These are phyloP conservation scores for Exophiala viscosa DNA, from an alignment of 2,329 filamentous ascomycete genomes.

Conservation along the genomic window DNA sequence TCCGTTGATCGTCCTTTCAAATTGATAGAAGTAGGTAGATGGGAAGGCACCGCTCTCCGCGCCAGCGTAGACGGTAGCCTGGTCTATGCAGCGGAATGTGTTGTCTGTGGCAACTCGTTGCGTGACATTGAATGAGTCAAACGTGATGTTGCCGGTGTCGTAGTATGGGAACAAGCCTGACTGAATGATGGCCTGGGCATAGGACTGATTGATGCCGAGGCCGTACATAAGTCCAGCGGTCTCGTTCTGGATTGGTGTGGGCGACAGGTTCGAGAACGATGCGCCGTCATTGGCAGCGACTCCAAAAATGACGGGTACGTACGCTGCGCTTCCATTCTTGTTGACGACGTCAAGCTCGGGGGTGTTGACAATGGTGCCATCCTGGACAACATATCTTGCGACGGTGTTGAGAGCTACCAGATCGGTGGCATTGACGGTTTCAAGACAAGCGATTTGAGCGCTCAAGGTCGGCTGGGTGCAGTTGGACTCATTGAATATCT, in stretches of 20 bases:
- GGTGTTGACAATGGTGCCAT: constrained; percentile 54
- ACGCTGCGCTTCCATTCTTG: constrained; percentile 42
- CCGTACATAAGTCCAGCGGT: constrained; percentile 43
- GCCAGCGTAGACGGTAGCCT: constrained; percentile 55
- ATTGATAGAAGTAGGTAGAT: constrained; percentile 57
- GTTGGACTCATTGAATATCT: constrained; percentile 50
- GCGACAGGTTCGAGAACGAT: constrained; percentile 51
- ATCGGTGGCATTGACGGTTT: constrained; percentile 38
- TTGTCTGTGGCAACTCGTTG: constrained; percentile 56
- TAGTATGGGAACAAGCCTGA: constrained; percentile 51
- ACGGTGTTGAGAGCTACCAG: constrained; percentile 15
- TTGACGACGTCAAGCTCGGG: constrained; percentile 45
- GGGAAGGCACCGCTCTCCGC: constrained; percentile 45
- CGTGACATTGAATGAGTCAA: constrained; percentile 55
- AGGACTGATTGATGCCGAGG: constrained; percentile 45
- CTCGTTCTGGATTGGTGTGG: constrained; percentile 41
- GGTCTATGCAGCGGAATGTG: constrained; percentile 58
- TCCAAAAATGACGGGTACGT: constrained; percentile 56
- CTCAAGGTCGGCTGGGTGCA: constrained; percentile 47
- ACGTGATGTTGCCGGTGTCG: constrained; percentile 48
- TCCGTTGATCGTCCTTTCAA: constrained; percentile 54
- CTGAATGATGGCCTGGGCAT: constrained; percentile 42
- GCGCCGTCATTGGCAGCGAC: constrained; percentile 54
- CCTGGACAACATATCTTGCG: constrained; percentile 54
- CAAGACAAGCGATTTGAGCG: constrained; percentile 53